Conservation (phyloP, 2,329 filamentous ascomycete species). For the Trichophyton verrucosum region DNA sequence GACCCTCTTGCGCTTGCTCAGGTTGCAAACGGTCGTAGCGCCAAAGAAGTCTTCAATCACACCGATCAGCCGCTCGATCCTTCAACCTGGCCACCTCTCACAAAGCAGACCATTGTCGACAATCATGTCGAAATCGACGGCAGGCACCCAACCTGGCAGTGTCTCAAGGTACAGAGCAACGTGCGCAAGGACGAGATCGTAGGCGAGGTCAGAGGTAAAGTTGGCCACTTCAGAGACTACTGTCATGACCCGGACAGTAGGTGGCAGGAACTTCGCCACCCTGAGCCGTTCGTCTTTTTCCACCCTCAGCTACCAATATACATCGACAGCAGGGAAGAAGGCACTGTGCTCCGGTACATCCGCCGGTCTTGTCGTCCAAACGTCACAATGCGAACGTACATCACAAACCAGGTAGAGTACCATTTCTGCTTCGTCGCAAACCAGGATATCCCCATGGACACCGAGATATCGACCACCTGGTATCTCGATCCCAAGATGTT, state of each 20-base stretch:
- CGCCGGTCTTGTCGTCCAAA: constrained; percentile 86
- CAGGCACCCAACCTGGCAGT: constrained; percentile 55
- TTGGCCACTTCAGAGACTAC: constrained; percentile 62
- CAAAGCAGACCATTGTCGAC: constrained; percentile 43
- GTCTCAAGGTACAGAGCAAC: constrained; percentile 39
- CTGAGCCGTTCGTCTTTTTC: constrained; percentile 67
- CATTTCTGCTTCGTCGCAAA: constrained; percentile 89
- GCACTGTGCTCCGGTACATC: constrained; percentile 76
- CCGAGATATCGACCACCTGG: constrained; percentile 39
- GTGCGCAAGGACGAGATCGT: constrained; percentile 45
- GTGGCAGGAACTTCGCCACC: constrained; percentile 51
- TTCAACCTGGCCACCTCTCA: constrained; percentile 41
- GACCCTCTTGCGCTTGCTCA: constrained; percentile 56
- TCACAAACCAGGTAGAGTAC: constrained; percentile 65
- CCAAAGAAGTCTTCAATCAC: constrained; percentile 58
- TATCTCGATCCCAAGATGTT: constrained; percentile 33
- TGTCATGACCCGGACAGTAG: constrained; percentile 53
- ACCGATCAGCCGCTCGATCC: constrained; percentile 45
- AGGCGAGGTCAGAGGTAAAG: constrained; percentile 64
- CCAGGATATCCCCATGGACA: constrained; percentile 52
- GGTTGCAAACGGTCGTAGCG: constrained; percentile 51
- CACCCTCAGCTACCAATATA: constrained; percentile 80
- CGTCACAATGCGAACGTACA: constrained; percentile 71
- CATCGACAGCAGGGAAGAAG: constrained; percentile 82
- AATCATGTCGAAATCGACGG: constrained; percentile 39